Conservation (phyloP, 2,329 filamentous ascomycete genomes). For the Beauveria pseudobassiana region DNA sequence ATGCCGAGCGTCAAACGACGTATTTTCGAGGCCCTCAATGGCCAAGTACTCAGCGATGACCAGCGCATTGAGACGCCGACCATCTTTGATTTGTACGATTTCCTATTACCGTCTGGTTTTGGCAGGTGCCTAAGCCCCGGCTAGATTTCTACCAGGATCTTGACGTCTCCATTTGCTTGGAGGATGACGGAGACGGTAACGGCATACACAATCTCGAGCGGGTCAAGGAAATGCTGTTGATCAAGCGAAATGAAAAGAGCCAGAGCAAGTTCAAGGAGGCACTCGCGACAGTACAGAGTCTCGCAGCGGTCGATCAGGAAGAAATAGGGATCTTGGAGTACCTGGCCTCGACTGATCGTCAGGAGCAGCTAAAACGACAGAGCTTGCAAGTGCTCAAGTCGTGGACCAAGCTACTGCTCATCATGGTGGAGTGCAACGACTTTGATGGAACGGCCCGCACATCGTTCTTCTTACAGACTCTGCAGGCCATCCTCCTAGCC, state of each 20-base stretch:
- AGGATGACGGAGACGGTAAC: constrained; percentile 49
- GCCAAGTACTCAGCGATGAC: constrained; percentile 60
- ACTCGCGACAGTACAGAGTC: constrained; percentile 42
- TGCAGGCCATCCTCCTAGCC: constrained; percentile 85
- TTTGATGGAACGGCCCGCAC: constrained; percentile 65
- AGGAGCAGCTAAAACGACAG: constrained; percentile 47
- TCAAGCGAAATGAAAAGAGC: constrained; percentile 56
- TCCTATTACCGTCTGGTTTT: constrained; percentile 53
- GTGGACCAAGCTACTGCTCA: constrained; percentile 78
- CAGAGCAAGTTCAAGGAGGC: constrained; percentile 17
- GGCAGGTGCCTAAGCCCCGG: constrained; percentile 42
- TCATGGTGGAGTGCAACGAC: constrained; percentile 76
- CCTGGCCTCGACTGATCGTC: constrained; percentile 56
- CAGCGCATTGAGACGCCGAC: constrained; percentile 62
- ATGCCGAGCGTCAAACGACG: constrained; percentile 63
- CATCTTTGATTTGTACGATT: constrained; percentile 90
- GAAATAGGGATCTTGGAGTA: constrained; percentile 53
- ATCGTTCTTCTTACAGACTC: constrained; percentile 73
- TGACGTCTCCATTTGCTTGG: constrained; percentile 58
- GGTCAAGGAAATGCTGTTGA: constrained; percentile 63
- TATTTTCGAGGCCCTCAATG: constrained; percentile 68
- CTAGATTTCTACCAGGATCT: constrained; percentile 57
- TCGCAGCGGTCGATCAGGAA: constrained; percentile 47
- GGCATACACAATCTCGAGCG: constrained; percentile 61
- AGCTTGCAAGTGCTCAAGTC: constrained; percentile 64